phyloP scores from a whole-genome alignment of 164 flowering plant genomes.

The Vitis rotundifolia region DNA sequence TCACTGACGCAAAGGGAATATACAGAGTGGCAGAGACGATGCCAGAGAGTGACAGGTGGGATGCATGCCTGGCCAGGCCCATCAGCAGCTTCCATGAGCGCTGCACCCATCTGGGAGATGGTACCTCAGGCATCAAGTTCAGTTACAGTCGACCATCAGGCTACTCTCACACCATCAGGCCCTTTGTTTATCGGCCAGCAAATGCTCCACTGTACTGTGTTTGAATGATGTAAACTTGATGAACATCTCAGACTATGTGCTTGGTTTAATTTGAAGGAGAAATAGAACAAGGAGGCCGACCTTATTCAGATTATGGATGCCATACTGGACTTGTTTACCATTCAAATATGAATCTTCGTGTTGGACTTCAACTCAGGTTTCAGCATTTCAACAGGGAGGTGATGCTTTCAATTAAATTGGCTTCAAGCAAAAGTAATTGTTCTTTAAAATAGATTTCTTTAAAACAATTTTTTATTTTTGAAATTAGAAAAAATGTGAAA shows the following conservation, averaged over 20 bases:
- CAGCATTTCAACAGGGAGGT: too few species aligned
- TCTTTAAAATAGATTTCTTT: too few species aligned
- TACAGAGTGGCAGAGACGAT: constrained; percentile 96
- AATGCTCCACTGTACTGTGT: constrained; percentile 68
- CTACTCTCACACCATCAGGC: constrained; percentile 60
- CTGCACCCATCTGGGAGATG: constrained; percentile 57
- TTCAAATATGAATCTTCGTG: too few species aligned
- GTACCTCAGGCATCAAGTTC: constrained; percentile 73
- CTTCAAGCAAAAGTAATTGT: too few species aligned
- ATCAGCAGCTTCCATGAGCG: constrained; percentile 85
- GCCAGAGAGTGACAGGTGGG: constrained; percentile 96
- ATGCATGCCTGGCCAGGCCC: constrained; percentile 86
- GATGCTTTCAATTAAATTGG: too few species aligned
- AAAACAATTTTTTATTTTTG: too few species aligned
- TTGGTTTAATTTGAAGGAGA: neutral
- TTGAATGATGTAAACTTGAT: constrained; percentile 20
- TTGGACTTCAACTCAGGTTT: too few species aligned
- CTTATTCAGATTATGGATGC: too few species aligned
- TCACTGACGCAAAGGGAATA: constrained; percentile 77
- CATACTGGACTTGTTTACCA: too few species aligned
- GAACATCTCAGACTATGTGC: neutral
- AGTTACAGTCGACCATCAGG: constrained; percentile 83
- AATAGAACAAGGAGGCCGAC: neutral
- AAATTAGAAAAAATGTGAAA: too few species aligned
- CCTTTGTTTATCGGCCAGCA: constrained; percentile 75